Evolutionary conservation across 2,329 filamentous ascomycete species (phyloP), one percentile per base, ranked within the genome.

Genomic region (Scytalidium sp.): DNA sequence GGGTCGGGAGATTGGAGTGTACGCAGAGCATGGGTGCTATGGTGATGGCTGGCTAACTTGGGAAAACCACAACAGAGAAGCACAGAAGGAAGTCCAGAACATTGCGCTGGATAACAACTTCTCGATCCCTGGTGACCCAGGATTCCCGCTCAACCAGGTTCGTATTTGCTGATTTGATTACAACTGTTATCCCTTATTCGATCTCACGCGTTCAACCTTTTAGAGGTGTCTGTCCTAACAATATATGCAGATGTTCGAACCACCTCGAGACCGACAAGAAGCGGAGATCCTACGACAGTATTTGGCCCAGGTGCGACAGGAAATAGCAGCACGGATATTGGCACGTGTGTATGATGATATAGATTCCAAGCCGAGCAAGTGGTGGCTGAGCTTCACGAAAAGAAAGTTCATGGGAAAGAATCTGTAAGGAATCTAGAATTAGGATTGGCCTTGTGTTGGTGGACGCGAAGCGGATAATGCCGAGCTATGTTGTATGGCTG

Each of bases 341-440:
- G 87, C 88, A 46, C 82, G 92, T 60, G 85, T 99, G 57, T 99
- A 96, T 68, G 86, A 88, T 49, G 91, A 92, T 74, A 70, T 89
- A 73, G 57, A 84, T 85, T 70, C 89, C 72, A 81, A 81, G 72
- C 82, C 83, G 49, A 81, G 75, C 70, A 82, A 95, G 84, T 97
- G 93, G 90, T 99, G 94, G 94, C 73, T 99, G 69, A 97, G 94
- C 78, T 99, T 97, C 70, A 90, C 89, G 47, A 97, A 97, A 85
- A 86, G 94, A 74, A 97, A 97, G 83, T 99, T 99, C 68, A 97
- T 99, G 94, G 92, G 92, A 69, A 97, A 97, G 83, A 81, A 83
- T 59, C 75, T 94, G 72, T 92, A 77, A 69, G 21, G 13, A 36
- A n/a, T n/a, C 11, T 10, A 27, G 25, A 7, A 13, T 27, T 27